Conservation (phyloP, 441 rosid species). For the Raphanus hybrid region DNA sequence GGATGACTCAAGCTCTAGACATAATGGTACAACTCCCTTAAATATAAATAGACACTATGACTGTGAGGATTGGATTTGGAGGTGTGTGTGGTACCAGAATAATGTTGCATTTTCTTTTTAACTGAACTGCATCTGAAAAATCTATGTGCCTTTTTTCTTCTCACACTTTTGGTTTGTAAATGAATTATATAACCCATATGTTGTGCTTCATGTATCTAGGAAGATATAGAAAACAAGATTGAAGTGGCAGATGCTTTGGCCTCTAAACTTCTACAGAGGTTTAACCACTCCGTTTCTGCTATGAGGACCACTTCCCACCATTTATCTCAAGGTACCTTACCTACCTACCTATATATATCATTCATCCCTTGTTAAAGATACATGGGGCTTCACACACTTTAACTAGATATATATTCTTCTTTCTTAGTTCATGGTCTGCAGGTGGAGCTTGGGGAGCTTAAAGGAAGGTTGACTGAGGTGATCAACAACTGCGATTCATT, state of each 20-base stretch:
- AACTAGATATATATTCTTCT: constrained; percentile 22
- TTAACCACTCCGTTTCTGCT: constrained; percentile 71
- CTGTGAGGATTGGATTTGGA: neutral
- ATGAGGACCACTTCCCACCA: constrained; percentile 84
- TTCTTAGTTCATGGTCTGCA: constrained; percentile 75
- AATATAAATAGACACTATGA: neutral
- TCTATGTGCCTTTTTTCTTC: neutral
- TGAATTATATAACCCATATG: constrained; percentile 16
- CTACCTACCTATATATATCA: neutral
- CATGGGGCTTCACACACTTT: no score
- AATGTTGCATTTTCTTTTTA: neutral
- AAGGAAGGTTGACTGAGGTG: constrained; percentile 88
- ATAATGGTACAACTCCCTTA: neutral
- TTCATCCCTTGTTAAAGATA: neutral
- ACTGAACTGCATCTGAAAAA: neutral
- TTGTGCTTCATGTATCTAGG: constrained; percentile 55
- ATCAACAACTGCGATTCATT: constrained; percentile 76
- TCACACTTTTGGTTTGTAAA: neutral
- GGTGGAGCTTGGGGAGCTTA: constrained; percentile 92
- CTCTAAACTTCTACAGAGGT: constrained; percentile 80
- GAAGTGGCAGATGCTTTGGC: constrained; percentile 95
- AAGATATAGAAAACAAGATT: constrained; percentile 88
- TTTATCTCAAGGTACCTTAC: constrained; percentile 77
- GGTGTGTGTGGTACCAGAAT: neutral
- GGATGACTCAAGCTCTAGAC: no score